Conservation (phyloP, 2,329 filamentous ascomycete genomes). For the Cladosporium colombiae region DNA sequence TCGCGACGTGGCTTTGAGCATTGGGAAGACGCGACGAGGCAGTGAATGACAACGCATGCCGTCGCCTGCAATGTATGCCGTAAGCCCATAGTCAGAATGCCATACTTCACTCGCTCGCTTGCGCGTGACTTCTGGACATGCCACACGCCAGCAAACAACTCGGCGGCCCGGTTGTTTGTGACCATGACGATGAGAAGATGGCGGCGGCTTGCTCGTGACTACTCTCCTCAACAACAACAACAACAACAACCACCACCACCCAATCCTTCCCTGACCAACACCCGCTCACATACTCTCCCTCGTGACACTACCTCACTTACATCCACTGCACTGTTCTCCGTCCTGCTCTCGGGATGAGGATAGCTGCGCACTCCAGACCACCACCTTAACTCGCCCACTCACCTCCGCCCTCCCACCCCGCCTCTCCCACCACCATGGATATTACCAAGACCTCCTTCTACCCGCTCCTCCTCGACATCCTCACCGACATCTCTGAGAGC, state of each 20-base stretch:
- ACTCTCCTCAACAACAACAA: slow-evolving; percentile 11
- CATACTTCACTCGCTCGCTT: not conserved
- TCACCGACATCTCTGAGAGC: slow-evolving; percentile 59
- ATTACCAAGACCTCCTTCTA: slow-evolving; percentile 54
- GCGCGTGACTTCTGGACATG: not conserved
- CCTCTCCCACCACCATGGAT: slow-evolving; percentile 51
- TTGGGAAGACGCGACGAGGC: slow-evolving; percentile 7
- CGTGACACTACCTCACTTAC: not conserved
- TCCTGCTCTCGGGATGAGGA: slow-evolving; percentile 10
- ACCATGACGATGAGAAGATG: slow-evolving; percentile 8
- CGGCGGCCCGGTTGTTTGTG: slow-evolving; percentile 1
- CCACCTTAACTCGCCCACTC: slow-evolving; percentile 8
- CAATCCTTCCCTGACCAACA: not conserved
- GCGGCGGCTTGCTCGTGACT: slow-evolving; percentile 16
- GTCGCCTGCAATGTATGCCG: not conserved
- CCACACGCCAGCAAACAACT: not conserved
- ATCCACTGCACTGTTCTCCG: not conserved
- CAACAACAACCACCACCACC: not conserved
- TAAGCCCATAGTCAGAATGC: not conserved
- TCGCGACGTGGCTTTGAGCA: slow-evolving; percentile 8
- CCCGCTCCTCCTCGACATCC: slow-evolving; percentile 54
- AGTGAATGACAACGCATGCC: not conserved
- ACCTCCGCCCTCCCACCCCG: not conserved
- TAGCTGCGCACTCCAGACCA: slow-evolving; percentile 8
- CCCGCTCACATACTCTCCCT: not conserved